phyloP scores from a whole-genome alignment of 306 rosid species.

The Myrica gale region DNA sequence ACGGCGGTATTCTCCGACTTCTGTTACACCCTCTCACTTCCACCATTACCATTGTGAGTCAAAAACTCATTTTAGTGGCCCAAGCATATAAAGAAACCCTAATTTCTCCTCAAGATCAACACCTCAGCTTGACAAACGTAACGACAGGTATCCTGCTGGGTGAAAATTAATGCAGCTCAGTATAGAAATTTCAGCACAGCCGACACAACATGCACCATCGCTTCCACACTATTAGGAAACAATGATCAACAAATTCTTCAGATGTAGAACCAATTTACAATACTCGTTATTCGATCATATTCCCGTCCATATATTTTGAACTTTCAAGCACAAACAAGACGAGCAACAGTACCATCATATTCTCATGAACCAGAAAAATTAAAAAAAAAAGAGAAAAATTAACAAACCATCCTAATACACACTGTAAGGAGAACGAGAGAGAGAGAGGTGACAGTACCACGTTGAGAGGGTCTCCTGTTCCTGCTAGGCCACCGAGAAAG shows the following conservation, averaged over 20 bases:
- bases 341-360: neutral
- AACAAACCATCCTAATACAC: neutral
- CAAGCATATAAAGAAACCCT: conserved; percentile 12
- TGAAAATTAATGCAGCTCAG: conserved; percentile 28
- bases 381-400: conserved; percentile 19
- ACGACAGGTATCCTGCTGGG: conserved; percentile 39
- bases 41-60: conserved; percentile 43
- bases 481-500: conserved; percentile 49
- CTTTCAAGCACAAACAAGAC: neutral
- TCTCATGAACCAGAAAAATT: conserved; percentile 12
- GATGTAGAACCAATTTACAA: neutral
- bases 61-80: conserved; percentile 38
- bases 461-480: conserved; percentile 43
- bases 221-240: conserved; percentile 2
- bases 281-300: conserved; percentile 10
- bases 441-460: conserved; percentile 42
- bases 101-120: conserved; percentile 31
- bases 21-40: conserved; percentile 38
- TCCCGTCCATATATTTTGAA: neutral
- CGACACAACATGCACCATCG: conserved; percentile 17
- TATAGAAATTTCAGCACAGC: conserved; percentile 13
- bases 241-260: neutral
- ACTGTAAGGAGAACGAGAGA: conserved; percentile 1
- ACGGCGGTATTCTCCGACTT: conserved; percentile 35
- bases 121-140: conserved; percentile 27